Evolutionary conservation across 2,329 filamentous ascomycete genomes (phyloP), one percentile per base, ranked within the genome.

Genomic region (Neophaeococcomyces mojaviensis): DNA sequence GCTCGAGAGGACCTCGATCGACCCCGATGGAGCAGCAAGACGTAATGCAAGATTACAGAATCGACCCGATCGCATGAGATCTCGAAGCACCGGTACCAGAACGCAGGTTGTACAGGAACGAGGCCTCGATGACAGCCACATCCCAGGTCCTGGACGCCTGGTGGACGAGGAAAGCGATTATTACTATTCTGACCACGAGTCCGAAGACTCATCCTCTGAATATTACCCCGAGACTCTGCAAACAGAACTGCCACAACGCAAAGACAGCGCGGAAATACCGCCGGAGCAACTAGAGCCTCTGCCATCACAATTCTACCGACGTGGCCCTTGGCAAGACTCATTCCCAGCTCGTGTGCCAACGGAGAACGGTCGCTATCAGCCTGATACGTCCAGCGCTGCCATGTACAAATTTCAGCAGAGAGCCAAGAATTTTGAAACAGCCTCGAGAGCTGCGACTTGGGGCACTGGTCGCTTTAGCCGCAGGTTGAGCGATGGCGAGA

Each of bases 401-500:
- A 78, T 78, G 58, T 65, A 69, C 60, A 67, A 69, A 33, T 79
- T 71, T 53, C 59, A 66, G 26, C 62, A 66, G 52, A 67, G 70
- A 39, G 71, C 71, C 3, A 69, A 66, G 36, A 73, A 77, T 44
- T 63, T 74, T 13, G 76, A 79, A 41, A 70, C 69, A 7, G 67
- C 70, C 36, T 79, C 76, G 12, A 68, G 75, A 38, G 67, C 70
- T 37, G 76, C 75, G 15, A 79, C 76, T 8, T 69, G 76, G 59
- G 74, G 74, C 18, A 77, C 74, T 22, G 37, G 56, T 31, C 62
- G 64, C 19, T 28, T 28, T 28, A 28, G 24, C 26, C 41, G 41
- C 8, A 64, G 69, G 42, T 60, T 73, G 30, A 68, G 70, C 55
- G 72, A 76, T 44, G 69, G 69, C 13, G 76, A 79, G 48, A 61